Conservation (phyloP, 2,329 filamentous ascomycete genomes). For the Hansfordia pulvinata region DNA sequence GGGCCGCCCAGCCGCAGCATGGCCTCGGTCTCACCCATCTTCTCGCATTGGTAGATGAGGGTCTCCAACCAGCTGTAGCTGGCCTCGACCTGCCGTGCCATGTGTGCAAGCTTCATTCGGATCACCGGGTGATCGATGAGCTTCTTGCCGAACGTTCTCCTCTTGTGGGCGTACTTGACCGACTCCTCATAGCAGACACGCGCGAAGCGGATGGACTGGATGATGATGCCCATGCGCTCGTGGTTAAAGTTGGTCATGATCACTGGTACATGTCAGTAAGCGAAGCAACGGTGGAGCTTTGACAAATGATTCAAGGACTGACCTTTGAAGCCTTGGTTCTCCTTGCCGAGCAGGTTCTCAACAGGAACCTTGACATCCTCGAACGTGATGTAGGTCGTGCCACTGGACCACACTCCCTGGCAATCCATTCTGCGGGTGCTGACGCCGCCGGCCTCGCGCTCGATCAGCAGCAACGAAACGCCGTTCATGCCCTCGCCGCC, state of each 20-base stretch:
- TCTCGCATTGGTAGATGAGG: constrained; percentile 81
- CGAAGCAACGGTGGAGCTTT: neutral
- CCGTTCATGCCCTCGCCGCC: constrained; percentile 85
- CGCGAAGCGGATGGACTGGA: constrained; percentile 89
- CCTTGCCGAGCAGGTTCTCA: constrained; percentile 96
- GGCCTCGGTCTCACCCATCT: constrained; percentile 88
- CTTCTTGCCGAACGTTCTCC: constrained; percentile 89
- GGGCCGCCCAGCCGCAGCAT: constrained; percentile 93
- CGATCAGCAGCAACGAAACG: constrained; percentile 80
- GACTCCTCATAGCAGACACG: constrained; percentile 96
- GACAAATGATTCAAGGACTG: constrained; percentile 9
- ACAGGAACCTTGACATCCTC: constrained; percentile 99
- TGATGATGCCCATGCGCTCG: constrained; percentile 96
- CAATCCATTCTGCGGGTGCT: constrained; percentile 95
- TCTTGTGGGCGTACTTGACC: constrained; percentile 95
- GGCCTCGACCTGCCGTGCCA: constrained; percentile 95
- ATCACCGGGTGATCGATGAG: constrained; percentile 96
- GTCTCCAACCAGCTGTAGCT: constrained; percentile 97
- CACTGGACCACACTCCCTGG: constrained; percentile 90
- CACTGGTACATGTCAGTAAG: constrained; percentile 31
- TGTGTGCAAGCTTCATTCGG: constrained; percentile 92
- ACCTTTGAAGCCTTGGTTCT: constrained; percentile 93
- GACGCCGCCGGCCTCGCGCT: constrained; percentile 72
- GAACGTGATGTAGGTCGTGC: constrained; percentile 95
- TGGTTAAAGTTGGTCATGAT: constrained; percentile 99